Evolutionary conservation across 495 filamentous ascomycete genomes (phyloP).

Genomic region (Rhizodiscina lignyota): DNA sequence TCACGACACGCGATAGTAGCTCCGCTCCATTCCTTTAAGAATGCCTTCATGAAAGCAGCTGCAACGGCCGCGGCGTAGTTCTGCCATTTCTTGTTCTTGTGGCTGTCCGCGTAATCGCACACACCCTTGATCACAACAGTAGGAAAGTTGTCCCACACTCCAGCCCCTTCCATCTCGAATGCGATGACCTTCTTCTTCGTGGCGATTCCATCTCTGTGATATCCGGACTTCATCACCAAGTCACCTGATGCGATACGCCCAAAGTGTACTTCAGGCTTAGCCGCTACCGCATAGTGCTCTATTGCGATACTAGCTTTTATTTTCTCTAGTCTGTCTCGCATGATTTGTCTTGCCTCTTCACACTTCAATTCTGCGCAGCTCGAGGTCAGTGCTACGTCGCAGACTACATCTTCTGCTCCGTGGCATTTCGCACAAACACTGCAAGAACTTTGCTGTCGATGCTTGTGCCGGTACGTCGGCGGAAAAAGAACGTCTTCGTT

Average conservation of each 20-base stretch:
- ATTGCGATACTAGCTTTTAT: too few relatives aligned
- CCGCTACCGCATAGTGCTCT: too few relatives aligned
- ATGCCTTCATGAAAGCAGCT: conserved; percentile 2
- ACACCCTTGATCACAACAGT: conserved; percentile 6
- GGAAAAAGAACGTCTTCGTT: conserved; percentile 1
- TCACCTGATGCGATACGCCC: conserved; percentile 17
- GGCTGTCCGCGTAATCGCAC: conserved; percentile 7
- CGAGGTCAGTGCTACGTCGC: not conserved
- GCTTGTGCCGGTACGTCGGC: conserved; percentile 3
- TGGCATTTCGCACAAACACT: not conserved
- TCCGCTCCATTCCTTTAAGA: not conserved
- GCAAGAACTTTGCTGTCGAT: not conserved
- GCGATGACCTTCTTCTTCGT: conserved; percentile 1
- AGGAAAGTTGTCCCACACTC: conserved; percentile 5
- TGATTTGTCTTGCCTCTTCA: not conserved
- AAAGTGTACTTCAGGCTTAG: conserved; percentile 7
- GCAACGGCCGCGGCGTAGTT: not conserved
- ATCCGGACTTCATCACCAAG: conserved; percentile 16
- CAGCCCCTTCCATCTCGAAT: conserved; percentile 13
- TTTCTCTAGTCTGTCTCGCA: too few relatives aligned
- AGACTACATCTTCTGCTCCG: not conserved
- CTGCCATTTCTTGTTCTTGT: conserved; percentile 3
- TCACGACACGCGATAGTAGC: too few relatives aligned
- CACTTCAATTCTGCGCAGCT: not conserved
- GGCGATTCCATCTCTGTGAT: conserved; percentile 13